Evolutionary conservation across 2,329 filamentous ascomycete genomes (phyloP).

Genomic region (Trichoderma brevicompactum): DNA sequence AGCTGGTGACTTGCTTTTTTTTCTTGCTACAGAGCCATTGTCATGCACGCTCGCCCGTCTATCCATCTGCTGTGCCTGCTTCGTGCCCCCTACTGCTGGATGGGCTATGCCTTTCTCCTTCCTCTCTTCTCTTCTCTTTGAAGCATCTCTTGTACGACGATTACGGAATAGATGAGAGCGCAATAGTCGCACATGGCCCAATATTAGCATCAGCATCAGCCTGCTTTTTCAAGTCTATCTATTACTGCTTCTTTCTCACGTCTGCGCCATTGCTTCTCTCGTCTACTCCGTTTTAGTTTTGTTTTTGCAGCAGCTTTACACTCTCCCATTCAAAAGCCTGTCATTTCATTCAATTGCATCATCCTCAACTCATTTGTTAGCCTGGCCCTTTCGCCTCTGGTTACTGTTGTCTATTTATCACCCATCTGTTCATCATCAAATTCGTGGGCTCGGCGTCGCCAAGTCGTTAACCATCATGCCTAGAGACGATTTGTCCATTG

Average conservation of each 20-base stretch:
- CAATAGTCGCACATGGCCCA: slow-evolving; percentile 5
- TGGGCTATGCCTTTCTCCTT: not conserved
- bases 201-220: slow-evolving; percentile 24
- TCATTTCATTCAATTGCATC: slow-evolving; percentile 9
- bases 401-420: slow-evolving; percentile 26
- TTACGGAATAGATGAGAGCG: slow-evolving; percentile 17
- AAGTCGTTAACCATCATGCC: slow-evolving; percentile 66
- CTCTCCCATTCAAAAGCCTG: slow-evolving; percentile 10
- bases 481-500: slow-evolving; percentile 74
- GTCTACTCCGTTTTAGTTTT: slow-evolving; percentile 1
- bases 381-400: slow-evolving; percentile 7
- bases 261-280: slow-evolving; percentile 11
- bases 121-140: not conserved
- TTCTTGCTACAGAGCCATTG: slow-evolving; percentile 7
- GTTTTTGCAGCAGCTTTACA: slow-evolving; percentile 1
- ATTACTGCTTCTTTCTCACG: slow-evolving; percentile 15
- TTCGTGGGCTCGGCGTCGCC: slow-evolving; percentile 36
- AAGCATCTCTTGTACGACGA: slow-evolving; percentile 1
- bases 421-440: slow-evolving; percentile 33
- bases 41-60: slow-evolving; percentile 11
- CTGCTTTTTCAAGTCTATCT: slow-evolving; percentile 18
- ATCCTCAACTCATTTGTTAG: slow-evolving; percentile 10
- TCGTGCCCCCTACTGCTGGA: slow-evolving; percentile 17
- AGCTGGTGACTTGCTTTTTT: slow-evolving; percentile 17
- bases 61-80: slow-evolving; percentile 19